Evolutionary conservation across 106 monocot species (phyloP).

Genomic region (Platanthera guangdongensis): DNA sequence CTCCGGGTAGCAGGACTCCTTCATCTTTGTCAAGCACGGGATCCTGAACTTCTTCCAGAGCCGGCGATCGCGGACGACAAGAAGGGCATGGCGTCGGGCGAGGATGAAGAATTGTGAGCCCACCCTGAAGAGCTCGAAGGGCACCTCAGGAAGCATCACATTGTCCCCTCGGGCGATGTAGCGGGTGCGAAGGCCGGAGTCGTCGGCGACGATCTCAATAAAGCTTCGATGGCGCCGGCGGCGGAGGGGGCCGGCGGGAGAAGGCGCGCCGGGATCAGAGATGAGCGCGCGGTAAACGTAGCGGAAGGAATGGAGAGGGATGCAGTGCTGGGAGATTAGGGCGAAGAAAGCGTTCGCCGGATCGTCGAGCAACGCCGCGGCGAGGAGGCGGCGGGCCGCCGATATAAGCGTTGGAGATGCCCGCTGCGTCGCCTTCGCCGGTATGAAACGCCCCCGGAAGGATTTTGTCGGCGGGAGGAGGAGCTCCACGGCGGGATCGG

Average conservation of each 20-base stretch:
- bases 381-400: constrained; percentile 86
- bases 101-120: constrained; percentile 94
- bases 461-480: constrained; percentile 31
- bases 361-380: constrained; percentile 72
- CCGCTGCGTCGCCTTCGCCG: constrained; percentile 58
- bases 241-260: background rate
- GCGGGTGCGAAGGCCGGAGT: constrained; percentile 36
- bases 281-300: constrained; percentile 49
- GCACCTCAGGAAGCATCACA: constrained; percentile 83
- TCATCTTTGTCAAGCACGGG: constrained; percentile 49
- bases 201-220: constrained; percentile 60
- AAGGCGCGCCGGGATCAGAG: constrained; percentile 1
- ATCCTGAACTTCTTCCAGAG: constrained; percentile 81
- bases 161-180: constrained; percentile 74
- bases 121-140: constrained; percentile 57
- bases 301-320: constrained; percentile 76
- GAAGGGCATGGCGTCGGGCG: constrained; percentile 51
- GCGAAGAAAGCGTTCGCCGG: constrained; percentile 77
- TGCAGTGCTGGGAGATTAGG: constrained; percentile 71
- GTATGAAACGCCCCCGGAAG: constrained; percentile 51
- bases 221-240: constrained; percentile 35
- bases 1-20: constrained; percentile 82
- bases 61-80: constrained; percentile 59
- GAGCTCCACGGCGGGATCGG: constrained; percentile 35
- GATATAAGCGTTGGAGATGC: constrained; percentile 88